Evolutionary conservation across 768 basidiomycete species (phyloP), one percentile per base, ranked within the genome.

Genomic region (Scleroderma citrinum): DNA sequence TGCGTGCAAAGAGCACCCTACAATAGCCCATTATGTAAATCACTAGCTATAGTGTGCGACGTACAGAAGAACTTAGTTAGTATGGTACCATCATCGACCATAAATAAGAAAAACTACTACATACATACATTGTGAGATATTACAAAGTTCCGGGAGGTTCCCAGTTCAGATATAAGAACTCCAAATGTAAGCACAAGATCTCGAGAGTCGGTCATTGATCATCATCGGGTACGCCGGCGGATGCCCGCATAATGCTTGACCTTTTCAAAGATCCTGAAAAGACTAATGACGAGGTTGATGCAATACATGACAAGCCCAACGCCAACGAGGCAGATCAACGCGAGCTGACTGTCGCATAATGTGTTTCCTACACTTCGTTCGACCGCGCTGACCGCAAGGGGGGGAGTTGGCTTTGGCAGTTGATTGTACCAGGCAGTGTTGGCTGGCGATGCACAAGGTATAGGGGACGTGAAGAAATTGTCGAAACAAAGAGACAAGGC

Each of bases 211-310:
- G 11, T 29, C 26, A 23, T 5, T n/a, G 19, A 10, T 17, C 21
- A 26, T 24, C 21, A 44, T 60, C 50, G 57, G 32, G 50, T 29
- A 38, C 53, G 59, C 47, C 54, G 58, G 31, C 65, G 53, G 31
- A 65, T 60, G 42, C 71, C 69, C 16, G 75, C 75, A 52, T 78
- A 81, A 59, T 83, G 83, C 67, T 92, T 92, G 53, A 92, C 86
- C 69, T 91, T 91, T 65, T 92, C 88, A 57, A 92, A 90, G 50
- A 92, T 89, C 55, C 90, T 74, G 69, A 82, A 92, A 21, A 92
- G 74, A 53, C 84, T 86, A 58, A 94, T 91, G 56, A 92, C 72
- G 54, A 94, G 78, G 63, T 87, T 92, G 58, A 76, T 79, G 71
- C 89, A 87, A 66, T 94, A 92, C 66, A 85, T 79, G 50, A 89